Conservation (phyloP, 345 rosid species). For the Reutealis trisperma region DNA sequence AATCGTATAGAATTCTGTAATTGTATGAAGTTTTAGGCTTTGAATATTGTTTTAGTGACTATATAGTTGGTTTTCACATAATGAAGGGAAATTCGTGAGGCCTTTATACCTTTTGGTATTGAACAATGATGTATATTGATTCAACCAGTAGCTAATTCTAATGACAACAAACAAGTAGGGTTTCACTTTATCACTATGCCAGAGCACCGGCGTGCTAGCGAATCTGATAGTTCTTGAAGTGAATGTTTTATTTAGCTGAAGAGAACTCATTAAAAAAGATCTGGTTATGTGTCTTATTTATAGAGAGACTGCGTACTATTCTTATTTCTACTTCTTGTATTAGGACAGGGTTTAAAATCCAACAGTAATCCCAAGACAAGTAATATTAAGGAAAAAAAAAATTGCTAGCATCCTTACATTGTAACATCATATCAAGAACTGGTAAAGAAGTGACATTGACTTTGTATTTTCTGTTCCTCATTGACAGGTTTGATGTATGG, state of each 20-base stretch:
- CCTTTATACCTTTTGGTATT: neutral
- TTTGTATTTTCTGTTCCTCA: neutral
- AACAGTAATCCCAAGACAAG: neutral
- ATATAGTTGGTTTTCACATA: neutral
- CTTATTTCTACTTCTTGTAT: neutral
- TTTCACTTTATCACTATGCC: neutral
- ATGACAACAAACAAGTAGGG: neutral
- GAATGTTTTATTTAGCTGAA: neutral
- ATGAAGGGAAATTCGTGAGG: neutral
- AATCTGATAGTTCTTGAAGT: no score
- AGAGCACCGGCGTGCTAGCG: neutral
- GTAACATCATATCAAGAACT: neutral
- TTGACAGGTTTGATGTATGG: neutral
- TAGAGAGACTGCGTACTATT: neutral
- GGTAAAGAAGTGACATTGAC: neutral
- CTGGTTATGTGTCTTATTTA: neutral
- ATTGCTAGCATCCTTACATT: neutral
- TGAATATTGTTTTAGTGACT: neutral
- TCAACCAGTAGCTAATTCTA: neutral
- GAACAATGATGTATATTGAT: neutral
- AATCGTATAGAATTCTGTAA: neutral
- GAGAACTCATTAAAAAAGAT: neutral
- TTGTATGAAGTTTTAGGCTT: neutral
- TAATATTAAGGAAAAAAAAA: no score
- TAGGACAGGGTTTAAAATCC: neutral